Evolutionary conservation across 805 yeast genomes (phyloP).

Genomic region (Saccharomycopsis synnaedendra): DNA sequence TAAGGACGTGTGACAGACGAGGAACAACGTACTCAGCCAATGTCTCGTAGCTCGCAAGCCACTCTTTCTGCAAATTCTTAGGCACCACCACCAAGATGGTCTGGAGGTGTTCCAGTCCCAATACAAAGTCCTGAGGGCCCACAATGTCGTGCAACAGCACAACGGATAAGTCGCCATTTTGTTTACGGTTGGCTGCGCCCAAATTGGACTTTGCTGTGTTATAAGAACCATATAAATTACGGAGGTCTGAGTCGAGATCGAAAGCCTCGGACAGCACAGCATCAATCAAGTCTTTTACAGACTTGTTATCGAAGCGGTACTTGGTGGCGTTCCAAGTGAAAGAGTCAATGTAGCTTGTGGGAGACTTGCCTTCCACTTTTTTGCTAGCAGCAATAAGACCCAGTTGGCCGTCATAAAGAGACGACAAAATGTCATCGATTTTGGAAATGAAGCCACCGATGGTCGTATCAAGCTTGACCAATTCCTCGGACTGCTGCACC

Average conservation of each 20-base stretch:
- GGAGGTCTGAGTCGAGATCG: constrained; percentile 76
- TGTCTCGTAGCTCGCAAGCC: constrained; percentile 63
- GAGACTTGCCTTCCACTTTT: constrained; percentile 36
- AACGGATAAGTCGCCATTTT: constrained; percentile 86
- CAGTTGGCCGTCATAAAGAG: constrained; percentile 32
- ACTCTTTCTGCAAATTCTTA: constrained; percentile 44
- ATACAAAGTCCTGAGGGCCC: constrained; percentile 69
- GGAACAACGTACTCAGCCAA: constrained; percentile 81
- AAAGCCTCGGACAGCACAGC: constrained; percentile 66
- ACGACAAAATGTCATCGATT: constrained; percentile 59
- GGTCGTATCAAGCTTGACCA: constrained; percentile 72
- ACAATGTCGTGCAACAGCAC: constrained; percentile 86
- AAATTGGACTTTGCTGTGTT: constrained; percentile 75
- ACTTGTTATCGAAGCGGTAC: constrained; percentile 65
- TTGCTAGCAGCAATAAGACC: constrained; percentile 36
- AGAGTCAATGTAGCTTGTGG: constrained; percentile 54
- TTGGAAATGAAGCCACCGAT: constrained; percentile 59
- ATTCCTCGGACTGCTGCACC: constrained; percentile 84
- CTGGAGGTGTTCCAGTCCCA: constrained; percentile 75
- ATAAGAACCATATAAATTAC: constrained; percentile 62
- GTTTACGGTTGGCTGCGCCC: constrained; percentile 83
- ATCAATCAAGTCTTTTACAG: constrained; percentile 65
- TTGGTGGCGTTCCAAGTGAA: constrained; percentile 86
- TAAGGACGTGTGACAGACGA: constrained; percentile 63
- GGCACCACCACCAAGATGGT: constrained; percentile 90